Evolutionary conservation across 2,329 filamentous ascomycete genomes (phyloP).

Genomic region (Colletotrichum somersetense): DNA sequence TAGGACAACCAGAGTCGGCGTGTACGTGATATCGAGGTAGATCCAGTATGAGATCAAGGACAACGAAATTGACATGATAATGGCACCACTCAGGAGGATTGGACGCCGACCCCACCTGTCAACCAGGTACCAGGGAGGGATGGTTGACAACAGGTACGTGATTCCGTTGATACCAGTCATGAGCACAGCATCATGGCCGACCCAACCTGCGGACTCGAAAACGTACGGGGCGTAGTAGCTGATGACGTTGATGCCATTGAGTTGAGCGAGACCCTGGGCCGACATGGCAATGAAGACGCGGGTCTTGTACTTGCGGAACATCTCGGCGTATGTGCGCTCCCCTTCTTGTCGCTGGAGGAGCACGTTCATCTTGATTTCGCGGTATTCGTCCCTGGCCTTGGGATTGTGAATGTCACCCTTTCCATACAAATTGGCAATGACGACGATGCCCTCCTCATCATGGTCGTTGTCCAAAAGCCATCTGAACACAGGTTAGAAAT

Average conservation of each 20-base stretch:
- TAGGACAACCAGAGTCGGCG: constrained; percentile 86
- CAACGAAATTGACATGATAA: constrained; percentile 89
- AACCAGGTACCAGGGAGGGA: constrained; percentile 97
- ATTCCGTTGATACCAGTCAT: constrained; percentile 97
- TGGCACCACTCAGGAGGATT: constrained; percentile 89
- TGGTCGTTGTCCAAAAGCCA: constrained; percentile 98
- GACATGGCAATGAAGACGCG: constrained; percentile 99
- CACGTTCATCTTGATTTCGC: constrained; percentile 99
- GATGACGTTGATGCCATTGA: constrained; percentile 99
- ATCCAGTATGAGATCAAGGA: constrained; percentile 96
- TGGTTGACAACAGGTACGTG: constrained; percentile 90
- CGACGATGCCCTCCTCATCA: constrained; percentile 97
- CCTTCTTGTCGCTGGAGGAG: constrained; percentile 94
- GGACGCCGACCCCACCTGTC: constrained; percentile 90
- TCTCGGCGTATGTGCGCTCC: constrained; percentile 89
- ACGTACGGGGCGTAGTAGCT: constrained; percentile 98
- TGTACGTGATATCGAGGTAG: constrained; percentile 83
- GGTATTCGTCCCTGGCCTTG: constrained; percentile 94
- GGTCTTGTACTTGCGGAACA: constrained; percentile 93
- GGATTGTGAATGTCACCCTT: constrained; percentile 94
- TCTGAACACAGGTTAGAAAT: constrained; percentile 59
- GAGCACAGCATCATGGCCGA: constrained; percentile 87
- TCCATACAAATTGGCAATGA: constrained; percentile 97
- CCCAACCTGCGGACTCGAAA: constrained; percentile 97
- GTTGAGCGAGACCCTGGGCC: constrained; percentile 92